phyloP scores from a whole-genome alignment of 805 yeast species.

The Monosporozyma siamensis region DNA sequence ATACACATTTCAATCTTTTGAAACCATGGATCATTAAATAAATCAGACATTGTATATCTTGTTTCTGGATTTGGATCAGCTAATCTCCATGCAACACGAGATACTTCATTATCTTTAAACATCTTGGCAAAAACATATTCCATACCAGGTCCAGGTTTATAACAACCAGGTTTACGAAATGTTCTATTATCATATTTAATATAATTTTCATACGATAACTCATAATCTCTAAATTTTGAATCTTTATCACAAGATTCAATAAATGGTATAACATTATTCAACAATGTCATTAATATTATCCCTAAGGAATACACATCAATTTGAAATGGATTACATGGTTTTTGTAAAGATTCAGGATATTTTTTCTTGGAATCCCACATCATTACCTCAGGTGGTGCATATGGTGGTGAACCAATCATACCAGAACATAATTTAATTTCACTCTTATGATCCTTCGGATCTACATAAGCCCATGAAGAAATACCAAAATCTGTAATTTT shows the following conservation, averaged over 20 bases:
- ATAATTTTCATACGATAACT: constrained; percentile 37
- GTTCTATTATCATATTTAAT: constrained; percentile 34
- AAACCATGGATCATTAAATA: constrained; percentile 61
- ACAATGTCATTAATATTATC: constrained; percentile 50
- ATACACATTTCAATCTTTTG: constrained; percentile 46
- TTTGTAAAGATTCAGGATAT: constrained; percentile 27
- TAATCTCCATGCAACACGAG: constrained; percentile 66
- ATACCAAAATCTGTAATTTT: constrained; percentile 74
- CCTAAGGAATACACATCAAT: constrained; percentile 74
- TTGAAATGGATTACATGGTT: constrained; percentile 51
- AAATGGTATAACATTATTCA: constrained; percentile 55
- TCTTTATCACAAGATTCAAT: constrained; percentile 38
- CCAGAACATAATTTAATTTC: constrained; percentile 32
- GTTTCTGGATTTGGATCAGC: constrained; percentile 51
- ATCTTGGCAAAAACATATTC: constrained; percentile 64
- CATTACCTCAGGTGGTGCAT: constrained; percentile 71
- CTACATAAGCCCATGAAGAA: constrained; percentile 52
- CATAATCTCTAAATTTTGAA: constrained; percentile 48
- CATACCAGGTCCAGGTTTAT: constrained; percentile 54
- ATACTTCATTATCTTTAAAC: constrained; percentile 48
- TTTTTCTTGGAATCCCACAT: constrained; percentile 28
- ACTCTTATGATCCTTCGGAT: constrained; percentile 40
- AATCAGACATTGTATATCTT: constrained; percentile 44
- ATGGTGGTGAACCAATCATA: constrained; percentile 73
- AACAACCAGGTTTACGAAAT: constrained; percentile 39